Base-by-base conservation (phyloP, 345 rosid species). In the Syzygium grande region DNA sequence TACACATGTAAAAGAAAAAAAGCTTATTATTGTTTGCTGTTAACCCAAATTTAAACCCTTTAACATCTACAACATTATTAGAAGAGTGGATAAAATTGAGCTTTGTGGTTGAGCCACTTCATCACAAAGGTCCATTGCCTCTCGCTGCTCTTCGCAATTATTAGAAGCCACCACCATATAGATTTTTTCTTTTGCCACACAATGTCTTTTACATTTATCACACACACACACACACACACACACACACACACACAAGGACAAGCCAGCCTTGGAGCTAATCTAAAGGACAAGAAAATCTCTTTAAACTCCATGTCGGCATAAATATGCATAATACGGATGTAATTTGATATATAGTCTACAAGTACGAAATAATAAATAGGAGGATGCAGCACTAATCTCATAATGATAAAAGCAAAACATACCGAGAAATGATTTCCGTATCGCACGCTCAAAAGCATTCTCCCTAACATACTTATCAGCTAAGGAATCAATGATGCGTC, bases 371-470 rank as follows among this genome's bases (percentile, higher is more conserved):
- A 17, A 68, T 34, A 68, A 68, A 34, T 68, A 68, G 79, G 79
- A 68, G 2, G 0, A 30, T 68, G 79, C 79, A 68, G 9, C 79
- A 68, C 23, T 46, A 68, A 17, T 68, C 59, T 21, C 59, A 55
- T 55, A 55, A 34, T 30, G 22, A 68, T 19, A 68, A 2, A 68
- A 68, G 11, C 46, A 68, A 87, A 52, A 54, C 87, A 6, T 96
- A 97, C 99, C 98, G 58, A 95, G 98, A 92, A 96, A 97, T 25
- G 99, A 97, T 88, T 90, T 92, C 46, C 94, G 94, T 90, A 97
- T 93, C 17, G 97, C 95, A 90, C 96, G 95, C 88, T 95, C 96
- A 87, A 92, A 92, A 85, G 94, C 92, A 89, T 92, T 92, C 90
- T 95, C 98, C 23, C 91, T 89, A 65, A 90, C 93, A 85, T 93